These are phyloP conservation scores for Hanseniaspora clermontiae DNA, from an alignment of 805 yeast genomes.

Conservation along the genomic window DNA sequence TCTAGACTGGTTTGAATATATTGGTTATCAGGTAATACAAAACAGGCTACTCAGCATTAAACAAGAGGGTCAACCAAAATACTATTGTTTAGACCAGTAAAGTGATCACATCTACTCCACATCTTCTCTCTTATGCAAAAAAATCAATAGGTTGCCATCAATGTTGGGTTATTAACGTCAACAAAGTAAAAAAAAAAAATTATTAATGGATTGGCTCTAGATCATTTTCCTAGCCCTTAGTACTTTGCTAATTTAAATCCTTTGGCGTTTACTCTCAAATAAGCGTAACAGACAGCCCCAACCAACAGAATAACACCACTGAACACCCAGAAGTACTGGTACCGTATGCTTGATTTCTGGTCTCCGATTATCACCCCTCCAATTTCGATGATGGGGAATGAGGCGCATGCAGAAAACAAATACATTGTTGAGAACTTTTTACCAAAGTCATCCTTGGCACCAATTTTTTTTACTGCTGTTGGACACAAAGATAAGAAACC, in stretches of 20 bases:
- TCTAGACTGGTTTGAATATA: too few relatives aligned
- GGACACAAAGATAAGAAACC: constrained; percentile 55
- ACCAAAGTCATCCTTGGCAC: constrained; percentile 54
- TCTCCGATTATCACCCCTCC: constrained; percentile 36
- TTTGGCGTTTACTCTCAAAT: constrained; percentile 33
- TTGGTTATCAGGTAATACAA: too few relatives aligned
- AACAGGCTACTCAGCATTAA: too few relatives aligned
- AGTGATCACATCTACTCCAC: too few relatives aligned
- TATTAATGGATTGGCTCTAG: too few relatives aligned
- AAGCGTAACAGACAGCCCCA: constrained; percentile 30
- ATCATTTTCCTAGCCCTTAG: background rate
- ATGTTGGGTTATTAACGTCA: too few relatives aligned
- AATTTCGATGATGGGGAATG: constrained; percentile 35
- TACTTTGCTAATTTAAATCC: constrained; percentile 29
- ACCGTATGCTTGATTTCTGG: constrained; percentile 23
- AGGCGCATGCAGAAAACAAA: constrained; percentile 41
- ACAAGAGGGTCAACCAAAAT: too few relatives aligned
- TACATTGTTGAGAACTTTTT: constrained; percentile 56
- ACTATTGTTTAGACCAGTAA: too few relatives aligned
- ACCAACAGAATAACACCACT: constrained; percentile 28
- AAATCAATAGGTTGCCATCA: too few relatives aligned
- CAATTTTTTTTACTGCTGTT: constrained; percentile 53
- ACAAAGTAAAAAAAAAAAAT: too few relatives aligned
- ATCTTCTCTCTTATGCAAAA: too few relatives aligned
- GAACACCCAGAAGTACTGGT: constrained; percentile 29